A percentile compares a stretch with the other conserved stretches of the same genome.
These are phyloP conservation scores for Claviceps capensis DNA, from an alignment of 2,329 filamentous ascomycete species.

Conservation along the genomic window DNA sequence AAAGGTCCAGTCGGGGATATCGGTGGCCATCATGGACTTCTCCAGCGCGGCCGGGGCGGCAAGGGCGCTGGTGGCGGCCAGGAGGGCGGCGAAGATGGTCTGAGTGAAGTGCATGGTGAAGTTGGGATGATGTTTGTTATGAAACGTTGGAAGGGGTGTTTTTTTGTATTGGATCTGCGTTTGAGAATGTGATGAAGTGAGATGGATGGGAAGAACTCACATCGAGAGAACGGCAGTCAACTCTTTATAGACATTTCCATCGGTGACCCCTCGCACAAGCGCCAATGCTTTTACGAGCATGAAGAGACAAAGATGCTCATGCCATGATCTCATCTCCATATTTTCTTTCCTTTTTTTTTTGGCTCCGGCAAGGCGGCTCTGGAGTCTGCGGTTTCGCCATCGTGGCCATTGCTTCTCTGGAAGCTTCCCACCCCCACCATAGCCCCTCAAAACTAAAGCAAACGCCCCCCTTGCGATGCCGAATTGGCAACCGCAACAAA, in stretches of 20 bases:
- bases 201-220: too few relatives aligned
- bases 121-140: background rate
- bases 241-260: background rate
- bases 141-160: background rate
- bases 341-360: background rate
- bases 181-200: background rate
- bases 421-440: background rate
- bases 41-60: conserved; percentile 20
- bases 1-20: conserved; percentile 27
- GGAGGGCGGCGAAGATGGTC: conserved; percentile 21
- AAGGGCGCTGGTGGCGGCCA: conserved; percentile 22
- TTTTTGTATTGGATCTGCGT: background rate
- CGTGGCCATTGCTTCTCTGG: background rate
- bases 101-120: conserved; percentile 30
- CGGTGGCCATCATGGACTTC: conserved; percentile 26
- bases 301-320: background rate
- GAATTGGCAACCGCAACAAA: too few relatives aligned
- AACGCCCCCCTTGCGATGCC: too few relatives aligned
- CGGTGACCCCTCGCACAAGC: too few relatives aligned
- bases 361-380: background rate
- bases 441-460: too few relatives aligned
- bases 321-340: background rate
- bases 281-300: background rate
- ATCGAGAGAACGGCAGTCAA: too few relatives aligned
- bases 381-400: background rate